Percentiles rank a stretch among this genome's conserved stretches.
Evolutionary conservation across 352 stramenopile genomes (phyloP).

Genomic region (Globisporangium acanthophoron): DNA sequence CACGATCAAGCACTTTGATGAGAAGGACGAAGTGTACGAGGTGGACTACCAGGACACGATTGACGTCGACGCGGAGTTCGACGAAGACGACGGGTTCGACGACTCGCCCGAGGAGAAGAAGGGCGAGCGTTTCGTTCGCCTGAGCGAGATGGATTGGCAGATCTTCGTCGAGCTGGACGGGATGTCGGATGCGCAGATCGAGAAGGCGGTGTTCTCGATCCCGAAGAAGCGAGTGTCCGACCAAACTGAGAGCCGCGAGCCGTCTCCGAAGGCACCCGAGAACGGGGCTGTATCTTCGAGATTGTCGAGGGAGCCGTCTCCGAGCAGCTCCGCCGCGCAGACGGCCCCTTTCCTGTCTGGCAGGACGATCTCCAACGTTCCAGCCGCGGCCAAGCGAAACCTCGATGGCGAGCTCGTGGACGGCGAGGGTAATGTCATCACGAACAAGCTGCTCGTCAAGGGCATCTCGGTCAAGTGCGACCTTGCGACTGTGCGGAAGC

Average conservation of each 20-base stretch:
- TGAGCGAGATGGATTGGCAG: constrained; percentile 53
- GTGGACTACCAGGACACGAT: constrained; percentile 52
- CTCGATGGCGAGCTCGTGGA: constrained; percentile 37
- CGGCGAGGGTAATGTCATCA: constrained; percentile 38
- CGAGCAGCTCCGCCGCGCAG: background rate
- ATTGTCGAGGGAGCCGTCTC: constrained; percentile 8
- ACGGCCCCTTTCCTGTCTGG: background rate
- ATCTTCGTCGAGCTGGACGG: constrained; percentile 54
- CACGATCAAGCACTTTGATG: constrained; percentile 38
- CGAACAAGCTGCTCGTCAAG: constrained; percentile 67
- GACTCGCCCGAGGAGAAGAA: constrained; percentile 8
- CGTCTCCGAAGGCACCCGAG: constrained; percentile 25
- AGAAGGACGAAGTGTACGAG: constrained; percentile 41
- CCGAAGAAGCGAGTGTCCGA: constrained; percentile 48
- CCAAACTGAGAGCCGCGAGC: constrained; percentile 23
- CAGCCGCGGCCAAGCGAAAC: background rate
- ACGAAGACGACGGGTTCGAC: constrained; percentile 21
- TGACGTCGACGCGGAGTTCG: constrained; percentile 19
- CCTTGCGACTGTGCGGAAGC: constrained; percentile 25
- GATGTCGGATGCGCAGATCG: constrained; percentile 47
- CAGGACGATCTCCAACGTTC: constrained; percentile 1
- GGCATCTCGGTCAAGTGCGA: constrained; percentile 50
- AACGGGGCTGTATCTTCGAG: background rate
- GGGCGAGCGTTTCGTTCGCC: constrained; percentile 19
- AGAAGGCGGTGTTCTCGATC: constrained; percentile 71